A percentile compares a stretch with the other conserved stretches of the same genome.
Conservation (phyloP, 148 eudicot species). For the Arctostaphylos glauca region DNA sequence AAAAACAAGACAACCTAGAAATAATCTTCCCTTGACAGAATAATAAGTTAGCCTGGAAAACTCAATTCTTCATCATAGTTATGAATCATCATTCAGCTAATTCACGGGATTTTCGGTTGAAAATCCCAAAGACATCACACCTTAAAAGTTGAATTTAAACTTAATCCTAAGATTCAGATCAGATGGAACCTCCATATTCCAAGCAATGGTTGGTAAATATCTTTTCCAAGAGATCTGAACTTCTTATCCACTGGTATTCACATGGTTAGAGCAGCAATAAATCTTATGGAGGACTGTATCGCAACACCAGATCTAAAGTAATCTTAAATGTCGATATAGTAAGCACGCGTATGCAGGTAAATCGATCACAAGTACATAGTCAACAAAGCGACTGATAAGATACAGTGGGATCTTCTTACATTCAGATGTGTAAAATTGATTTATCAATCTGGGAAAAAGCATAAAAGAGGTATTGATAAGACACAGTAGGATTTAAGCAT, state of each 20-base stretch:
- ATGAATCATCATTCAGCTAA: neutral
- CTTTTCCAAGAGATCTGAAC: neutral
- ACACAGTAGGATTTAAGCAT: neutral
- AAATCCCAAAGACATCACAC: neutral
- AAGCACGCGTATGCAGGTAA: neutral
- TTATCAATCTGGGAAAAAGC: neutral
- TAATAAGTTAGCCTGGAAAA: neutral
- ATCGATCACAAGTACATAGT: neutral
- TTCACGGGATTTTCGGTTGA: neutral
- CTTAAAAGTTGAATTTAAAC: neutral
- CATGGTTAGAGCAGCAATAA: neutral
- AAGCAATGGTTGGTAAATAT: neutral
- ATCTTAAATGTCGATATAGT: neutral
- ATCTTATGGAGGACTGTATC: neutral
- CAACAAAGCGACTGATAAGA: neutral
- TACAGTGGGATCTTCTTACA: neutral
- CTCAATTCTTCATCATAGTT: neutral
- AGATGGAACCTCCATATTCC: conserved; percentile 3
- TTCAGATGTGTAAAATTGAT: neutral
- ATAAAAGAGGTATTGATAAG: neutral
- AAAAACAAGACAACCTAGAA: neutral
- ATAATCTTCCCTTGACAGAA: neutral
- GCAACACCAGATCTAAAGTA: neutral
- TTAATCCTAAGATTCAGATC: neutral
- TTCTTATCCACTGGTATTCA: neutral